These are phyloP conservation scores for Schizosaccharomyces pombe DNA, from an alignment of 805 yeast genomes.

Conservation along the genomic window DNA sequence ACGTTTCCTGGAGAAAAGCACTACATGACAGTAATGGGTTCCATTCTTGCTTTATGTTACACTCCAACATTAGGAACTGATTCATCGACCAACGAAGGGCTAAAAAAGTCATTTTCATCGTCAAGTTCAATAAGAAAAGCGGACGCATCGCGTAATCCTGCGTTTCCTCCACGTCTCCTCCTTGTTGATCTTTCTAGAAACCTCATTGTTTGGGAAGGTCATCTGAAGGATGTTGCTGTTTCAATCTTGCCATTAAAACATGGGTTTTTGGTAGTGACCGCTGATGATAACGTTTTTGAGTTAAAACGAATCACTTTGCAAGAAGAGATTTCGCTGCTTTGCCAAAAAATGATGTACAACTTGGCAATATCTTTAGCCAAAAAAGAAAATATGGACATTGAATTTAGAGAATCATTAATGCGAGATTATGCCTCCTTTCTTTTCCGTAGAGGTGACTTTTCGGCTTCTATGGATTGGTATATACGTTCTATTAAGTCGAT, in stretches of 20 bases:
- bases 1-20: background rate
- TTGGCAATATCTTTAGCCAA: background rate
- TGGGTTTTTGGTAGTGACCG: background rate
- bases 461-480: background rate
- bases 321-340: background rate
- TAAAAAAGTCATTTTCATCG: background rate
- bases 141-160: background rate
- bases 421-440: background rate
- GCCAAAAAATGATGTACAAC: background rate
- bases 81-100: background rate
- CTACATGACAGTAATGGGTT: background rate
- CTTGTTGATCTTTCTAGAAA: background rate
- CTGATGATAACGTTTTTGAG: background rate
- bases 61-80: background rate
- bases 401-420: background rate
- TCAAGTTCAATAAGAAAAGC: background rate
- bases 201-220: constrained; percentile 1
- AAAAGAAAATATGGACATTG: background rate
- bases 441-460: background rate
- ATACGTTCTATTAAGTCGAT: background rate
- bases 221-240: background rate
- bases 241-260: background rate
- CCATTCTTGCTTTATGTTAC: background rate
- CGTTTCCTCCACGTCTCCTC: background rate
- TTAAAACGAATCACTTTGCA: background rate